Evolutionary conservation across 164 flowering plant species (phyloP).

Genomic region (Malania oleifera): DNA sequence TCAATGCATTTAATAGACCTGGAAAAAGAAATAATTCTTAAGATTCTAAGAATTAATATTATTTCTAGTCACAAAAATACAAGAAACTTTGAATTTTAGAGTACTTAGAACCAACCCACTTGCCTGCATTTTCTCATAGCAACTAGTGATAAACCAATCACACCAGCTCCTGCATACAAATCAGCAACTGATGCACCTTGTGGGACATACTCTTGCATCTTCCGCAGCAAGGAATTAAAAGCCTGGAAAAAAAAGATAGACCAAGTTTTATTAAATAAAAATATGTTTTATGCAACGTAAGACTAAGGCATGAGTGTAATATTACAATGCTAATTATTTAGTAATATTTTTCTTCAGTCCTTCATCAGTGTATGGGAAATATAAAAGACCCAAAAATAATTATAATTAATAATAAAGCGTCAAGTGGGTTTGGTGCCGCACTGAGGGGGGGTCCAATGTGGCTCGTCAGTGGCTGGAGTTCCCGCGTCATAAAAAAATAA

Average conservation of each 20-base stretch:
- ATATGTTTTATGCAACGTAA: too few species aligned
- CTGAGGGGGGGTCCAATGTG: too few species aligned
- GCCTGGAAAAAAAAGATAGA: constrained; percentile 47
- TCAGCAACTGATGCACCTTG: constrained; percentile 83
- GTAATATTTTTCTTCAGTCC: too few species aligned
- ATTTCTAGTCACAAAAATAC: neutral
- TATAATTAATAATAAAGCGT: too few species aligned
- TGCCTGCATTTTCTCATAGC: constrained; percentile 82
- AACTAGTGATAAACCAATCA: constrained; percentile 88
- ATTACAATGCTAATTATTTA: too few species aligned
- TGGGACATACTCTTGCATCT: constrained; percentile 82
- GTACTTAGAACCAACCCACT: constrained; percentile 15
- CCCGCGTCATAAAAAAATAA: too few species aligned
- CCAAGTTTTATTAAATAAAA: neutral
- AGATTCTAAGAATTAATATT: neutral
- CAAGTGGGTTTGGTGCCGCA: too few species aligned
- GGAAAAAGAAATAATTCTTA: constrained; percentile 12
- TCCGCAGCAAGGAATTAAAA: constrained; percentile 80
- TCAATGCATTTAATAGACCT: constrained; percentile 91
- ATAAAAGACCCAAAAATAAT: too few species aligned
- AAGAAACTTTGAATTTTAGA: neutral
- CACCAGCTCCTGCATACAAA: constrained; percentile 96
- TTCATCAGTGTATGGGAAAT: too few species aligned
- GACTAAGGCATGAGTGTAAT: too few species aligned
- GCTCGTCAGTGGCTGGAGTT: too few species aligned